Evolutionary conservation across 192 early-diverging fungal species (phyloP), one percentile per base, ranked within the genome.

Genomic region (Linnemannia hyalina): DNA sequence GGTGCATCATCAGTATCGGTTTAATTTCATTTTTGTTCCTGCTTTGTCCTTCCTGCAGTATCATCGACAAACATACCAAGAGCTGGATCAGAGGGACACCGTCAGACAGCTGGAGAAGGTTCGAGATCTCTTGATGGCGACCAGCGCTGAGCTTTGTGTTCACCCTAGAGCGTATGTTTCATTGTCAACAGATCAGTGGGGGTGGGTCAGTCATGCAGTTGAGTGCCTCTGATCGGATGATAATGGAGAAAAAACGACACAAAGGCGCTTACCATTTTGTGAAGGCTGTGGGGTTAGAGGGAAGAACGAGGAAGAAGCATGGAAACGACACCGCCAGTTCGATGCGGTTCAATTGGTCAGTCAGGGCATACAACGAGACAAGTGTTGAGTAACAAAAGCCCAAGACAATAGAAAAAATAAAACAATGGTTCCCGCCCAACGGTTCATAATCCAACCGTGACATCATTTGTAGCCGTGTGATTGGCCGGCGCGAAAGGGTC

Each of bases 61-160:
- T 20, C 15, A 26, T 70, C 35, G 29, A 71, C 40, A 32, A 15
- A 75, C 90, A 81, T 77, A 93, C 92, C 85, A 93, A 83, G 29
- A 93, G 85, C 47, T 93, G 91, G 47, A 93, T 92, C 44, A 93
- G 73, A 55, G 88, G 85, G n/a, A 93, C 92, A 49, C 92, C 92
- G 57, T 88, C 88, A 16, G 92, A 87, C 36, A 93, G 57, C 70
- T 89, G 89, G n/a, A 78, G 41, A 41, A 85, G 73, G 23, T 85
- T 78, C 49, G 65, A 88, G 65, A 75, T 93, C 73, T 22, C 84
- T 71, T 41, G 91, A 89, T 76, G 88, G 82, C 41, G 76, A 46
- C 91, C 88, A 35, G 91, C 81, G 63, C 89, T 89, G 18, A 97
- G 88, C 70, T 96, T 95, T 72, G 92, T 96, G 85, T 97, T 97